Conservation (phyloP, 2,329 filamentous ascomycete genomes). For the Trichophyton benhamiae region DNA sequence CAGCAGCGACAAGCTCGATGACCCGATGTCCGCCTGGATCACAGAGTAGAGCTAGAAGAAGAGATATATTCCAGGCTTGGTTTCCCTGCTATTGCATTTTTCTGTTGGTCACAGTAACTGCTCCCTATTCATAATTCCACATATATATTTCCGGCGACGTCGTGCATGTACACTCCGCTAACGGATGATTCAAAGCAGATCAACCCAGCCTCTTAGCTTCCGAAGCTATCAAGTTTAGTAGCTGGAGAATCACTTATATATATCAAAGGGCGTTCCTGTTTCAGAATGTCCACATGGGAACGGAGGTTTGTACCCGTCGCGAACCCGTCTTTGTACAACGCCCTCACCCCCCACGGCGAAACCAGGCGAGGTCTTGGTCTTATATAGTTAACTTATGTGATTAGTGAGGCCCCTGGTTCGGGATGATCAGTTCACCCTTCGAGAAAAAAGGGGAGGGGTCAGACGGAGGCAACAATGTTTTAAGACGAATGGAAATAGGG, state of each 20-base stretch:
- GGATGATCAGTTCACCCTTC: not conserved
- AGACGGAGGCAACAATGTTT: not conserved
- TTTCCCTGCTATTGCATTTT: not conserved
- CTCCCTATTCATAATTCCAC: not conserved
- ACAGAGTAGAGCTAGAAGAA: not conserved
- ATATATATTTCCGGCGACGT: not conserved
- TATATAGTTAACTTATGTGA: not conserved
- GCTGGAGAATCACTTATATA: not conserved
- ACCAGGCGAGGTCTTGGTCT: not conserved
- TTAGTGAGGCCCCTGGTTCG: not conserved
- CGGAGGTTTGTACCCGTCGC: conserved; percentile 1
- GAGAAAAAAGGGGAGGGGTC: not conserved
- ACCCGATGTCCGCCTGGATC: not conserved
- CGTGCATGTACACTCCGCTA: not conserved
- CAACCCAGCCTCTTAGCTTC: not conserved
- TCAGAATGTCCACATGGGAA: not conserved
- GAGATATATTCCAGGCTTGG: not conserved
- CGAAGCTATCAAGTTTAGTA: not conserved
- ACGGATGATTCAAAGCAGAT: not conserved
- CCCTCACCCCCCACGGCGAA: not conserved
- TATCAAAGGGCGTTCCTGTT: not conserved
- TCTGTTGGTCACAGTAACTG: not conserved
- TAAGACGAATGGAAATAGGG: not conserved
- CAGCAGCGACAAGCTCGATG: not conserved
- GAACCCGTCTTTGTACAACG: not conserved